These are phyloP conservation scores for Paracoccidioides brasiliensis DNA, from an alignment of 2,329 filamentous ascomycete species.

Conservation along the genomic window DNA sequence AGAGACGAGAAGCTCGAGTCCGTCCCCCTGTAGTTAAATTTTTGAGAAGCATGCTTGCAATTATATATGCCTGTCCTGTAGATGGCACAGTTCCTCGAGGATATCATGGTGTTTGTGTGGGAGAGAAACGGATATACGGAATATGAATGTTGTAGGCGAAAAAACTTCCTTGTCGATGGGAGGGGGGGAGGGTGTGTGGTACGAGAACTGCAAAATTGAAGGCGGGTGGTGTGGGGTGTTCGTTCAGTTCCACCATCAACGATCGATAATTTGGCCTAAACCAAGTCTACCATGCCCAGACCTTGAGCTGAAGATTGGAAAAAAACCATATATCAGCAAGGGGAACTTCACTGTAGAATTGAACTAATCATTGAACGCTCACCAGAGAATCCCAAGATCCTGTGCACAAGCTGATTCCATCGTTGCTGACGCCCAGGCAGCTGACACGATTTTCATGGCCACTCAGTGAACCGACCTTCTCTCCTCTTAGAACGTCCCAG, in stretches of 20 bases:
- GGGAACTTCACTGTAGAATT: neutral
- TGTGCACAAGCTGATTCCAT: conserved; percentile 97
- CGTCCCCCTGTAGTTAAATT: neutral
- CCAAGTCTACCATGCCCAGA: conserved; percentile 61
- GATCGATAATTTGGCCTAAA: conserved; percentile 18
- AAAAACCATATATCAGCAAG: conserved; percentile 12
- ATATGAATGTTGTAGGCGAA: conserved; percentile 1
- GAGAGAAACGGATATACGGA: neutral
- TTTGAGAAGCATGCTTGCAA: neutral
- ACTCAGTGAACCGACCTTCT: conserved; percentile 91
- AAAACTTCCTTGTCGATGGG: neutral
- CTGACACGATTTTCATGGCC: conserved; percentile 98
- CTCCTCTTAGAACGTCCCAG: conserved; percentile 92
- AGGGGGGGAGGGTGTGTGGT: neutral
- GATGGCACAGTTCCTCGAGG: neutral
- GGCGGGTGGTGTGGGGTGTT: neutral
- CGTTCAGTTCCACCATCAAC: neutral
- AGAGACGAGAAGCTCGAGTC: neutral
- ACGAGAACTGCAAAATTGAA: neutral
- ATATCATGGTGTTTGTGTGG: neutral
- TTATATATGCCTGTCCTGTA: neutral
- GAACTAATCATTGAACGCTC: conserved; percentile 29
- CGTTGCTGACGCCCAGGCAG: conserved; percentile 96
- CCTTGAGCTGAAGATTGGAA: conserved; percentile 52
- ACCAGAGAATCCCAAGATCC: conserved; percentile 99